A percentile compares a stretch with the other conserved stretches of the same genome.
phyloP scores from a whole-genome alignment of 2,329 filamentous ascomycete species.

The Ophiostoma pallidulum region DNA sequence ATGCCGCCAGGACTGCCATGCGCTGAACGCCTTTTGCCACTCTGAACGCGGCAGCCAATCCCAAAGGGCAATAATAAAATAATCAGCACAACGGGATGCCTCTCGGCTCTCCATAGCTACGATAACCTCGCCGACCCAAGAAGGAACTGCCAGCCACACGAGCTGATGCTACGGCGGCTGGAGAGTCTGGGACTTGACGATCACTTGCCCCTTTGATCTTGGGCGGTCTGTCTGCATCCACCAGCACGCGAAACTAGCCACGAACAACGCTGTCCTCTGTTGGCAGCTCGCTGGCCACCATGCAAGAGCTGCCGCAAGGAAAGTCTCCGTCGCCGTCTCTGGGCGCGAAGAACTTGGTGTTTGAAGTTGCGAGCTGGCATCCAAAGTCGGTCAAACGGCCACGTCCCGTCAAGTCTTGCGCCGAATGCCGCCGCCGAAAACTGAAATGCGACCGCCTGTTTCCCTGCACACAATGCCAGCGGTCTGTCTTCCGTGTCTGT shows the following conservation, averaged over 20 bases:
- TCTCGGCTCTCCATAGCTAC: not conserved
- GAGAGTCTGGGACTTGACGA: too few relatives aligned
- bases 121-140: not conserved
- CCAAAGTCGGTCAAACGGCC: conserved; percentile 38
- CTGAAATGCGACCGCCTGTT: conserved; percentile 46
- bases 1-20: not conserved
- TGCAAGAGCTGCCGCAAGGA: conserved; percentile 2
- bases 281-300: not conserved
- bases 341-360: conserved; percentile 13
- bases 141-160: not conserved
- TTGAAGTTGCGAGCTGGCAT: conserved; percentile 18
- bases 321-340: conserved; percentile 2
- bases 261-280: not conserved
- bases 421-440: conserved; percentile 49
- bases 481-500: conserved; percentile 41
- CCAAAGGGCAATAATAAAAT: too few relatives aligned
- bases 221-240: too few relatives aligned
- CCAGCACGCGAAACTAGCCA: too few relatives aligned
- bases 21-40: not conserved
- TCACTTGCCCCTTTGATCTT: too few relatives aligned
- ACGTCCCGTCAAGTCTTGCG: conserved; percentile 46
- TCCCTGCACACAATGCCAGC: conserved; percentile 49
- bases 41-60: not conserved
- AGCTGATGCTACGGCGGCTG: too few relatives aligned
- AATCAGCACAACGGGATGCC: conserved; percentile 5